A percentile compares a stretch with the other conserved stretches of the same genome.
These are phyloP conservation scores for Diaporthe ampelina DNA, from an alignment of 2,329 filamentous ascomycete species.

Conservation along the genomic window DNA sequence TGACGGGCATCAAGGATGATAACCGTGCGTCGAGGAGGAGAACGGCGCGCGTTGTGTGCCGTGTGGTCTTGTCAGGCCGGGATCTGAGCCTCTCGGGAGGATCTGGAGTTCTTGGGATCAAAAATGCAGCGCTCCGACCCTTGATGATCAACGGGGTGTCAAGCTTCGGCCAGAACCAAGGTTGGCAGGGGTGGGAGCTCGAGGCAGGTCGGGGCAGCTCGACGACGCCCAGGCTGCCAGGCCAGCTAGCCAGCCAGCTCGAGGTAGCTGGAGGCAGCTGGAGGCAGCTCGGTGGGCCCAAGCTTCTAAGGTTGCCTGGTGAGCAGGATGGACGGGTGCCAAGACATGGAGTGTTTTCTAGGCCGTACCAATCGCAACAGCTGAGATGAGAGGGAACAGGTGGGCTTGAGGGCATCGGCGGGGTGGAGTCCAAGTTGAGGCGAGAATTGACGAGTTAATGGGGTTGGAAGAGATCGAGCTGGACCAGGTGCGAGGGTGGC, in stretches of 20 bases:
- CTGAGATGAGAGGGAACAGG: background rate
- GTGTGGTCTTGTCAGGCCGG: conserved; percentile 12
- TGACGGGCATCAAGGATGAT: conserved; percentile 9
- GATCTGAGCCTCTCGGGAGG: conserved; percentile 29
- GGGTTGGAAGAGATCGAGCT: background rate
- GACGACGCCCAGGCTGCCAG: too few relatives aligned
- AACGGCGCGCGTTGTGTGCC: background rate
- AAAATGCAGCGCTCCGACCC: conserved; percentile 5
- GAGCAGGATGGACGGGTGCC: conserved; percentile 7
- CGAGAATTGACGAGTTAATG: background rate
- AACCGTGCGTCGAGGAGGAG: conserved; percentile 36
- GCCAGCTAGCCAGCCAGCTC: background rate
- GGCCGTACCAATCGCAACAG: conserved; percentile 31
- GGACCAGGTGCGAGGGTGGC: background rate
- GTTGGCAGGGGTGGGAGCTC: conserved; percentile 37
- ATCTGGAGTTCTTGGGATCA: conserved; percentile 26
- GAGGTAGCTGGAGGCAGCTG: conserved; percentile 6
- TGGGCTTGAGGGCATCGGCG: background rate
- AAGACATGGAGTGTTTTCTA: conserved; percentile 9
- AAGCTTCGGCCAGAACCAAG: conserved; percentile 27
- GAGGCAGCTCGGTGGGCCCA: conserved; percentile 17
- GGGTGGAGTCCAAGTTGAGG: background rate
- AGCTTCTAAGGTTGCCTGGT: conserved; percentile 28
- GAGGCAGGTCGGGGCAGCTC: conserved; percentile 26
- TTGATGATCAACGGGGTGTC: conserved; percentile 25